These are phyloP conservation scores for Salvia hispanica DNA, from an alignment of 257 asterid species.

Conservation along the genomic window DNA sequence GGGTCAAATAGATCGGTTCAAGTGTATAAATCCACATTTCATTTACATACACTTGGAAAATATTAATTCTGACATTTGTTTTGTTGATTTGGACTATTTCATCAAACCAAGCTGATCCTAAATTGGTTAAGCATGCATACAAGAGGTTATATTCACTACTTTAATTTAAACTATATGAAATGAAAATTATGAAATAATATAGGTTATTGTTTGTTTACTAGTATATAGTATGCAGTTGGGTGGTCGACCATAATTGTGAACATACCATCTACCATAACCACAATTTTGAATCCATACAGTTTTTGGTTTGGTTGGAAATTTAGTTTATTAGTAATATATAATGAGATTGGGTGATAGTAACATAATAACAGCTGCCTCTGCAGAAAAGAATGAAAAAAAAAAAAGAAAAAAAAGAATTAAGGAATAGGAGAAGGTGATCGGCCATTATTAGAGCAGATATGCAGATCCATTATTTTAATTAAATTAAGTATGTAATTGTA, in stretches of 20 bases:
- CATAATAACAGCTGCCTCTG: constrained; percentile 31
- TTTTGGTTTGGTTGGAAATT: constrained; percentile 32
- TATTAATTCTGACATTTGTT: no score
- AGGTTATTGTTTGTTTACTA: no score
- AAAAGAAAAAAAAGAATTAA: not conserved
- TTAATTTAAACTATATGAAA: no score
- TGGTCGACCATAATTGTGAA: constrained; percentile 15
- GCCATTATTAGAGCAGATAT: constrained; percentile 33
- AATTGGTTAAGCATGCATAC: no score
- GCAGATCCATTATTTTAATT: constrained; percentile 18
- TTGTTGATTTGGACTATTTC: no score
- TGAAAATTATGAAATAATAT: no score
- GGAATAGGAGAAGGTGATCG: constrained; percentile 33
- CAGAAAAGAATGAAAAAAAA: not conserved
- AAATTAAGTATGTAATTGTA: constrained; percentile 14
- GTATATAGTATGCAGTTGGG: no score
- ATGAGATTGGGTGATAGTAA: constrained; percentile 25
- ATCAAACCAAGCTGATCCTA: no score
- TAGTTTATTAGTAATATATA: not conserved
- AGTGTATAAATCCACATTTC: no score
- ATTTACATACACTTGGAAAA: no score
- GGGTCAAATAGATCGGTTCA: no score
- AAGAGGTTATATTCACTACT: no score
- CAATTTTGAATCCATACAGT: constrained; percentile 27
- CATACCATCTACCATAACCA: constrained; percentile 37